phyloP scores from a whole-genome alignment of 148 eudicot genomes.

The Fagopyrum tataricum region DNA sequence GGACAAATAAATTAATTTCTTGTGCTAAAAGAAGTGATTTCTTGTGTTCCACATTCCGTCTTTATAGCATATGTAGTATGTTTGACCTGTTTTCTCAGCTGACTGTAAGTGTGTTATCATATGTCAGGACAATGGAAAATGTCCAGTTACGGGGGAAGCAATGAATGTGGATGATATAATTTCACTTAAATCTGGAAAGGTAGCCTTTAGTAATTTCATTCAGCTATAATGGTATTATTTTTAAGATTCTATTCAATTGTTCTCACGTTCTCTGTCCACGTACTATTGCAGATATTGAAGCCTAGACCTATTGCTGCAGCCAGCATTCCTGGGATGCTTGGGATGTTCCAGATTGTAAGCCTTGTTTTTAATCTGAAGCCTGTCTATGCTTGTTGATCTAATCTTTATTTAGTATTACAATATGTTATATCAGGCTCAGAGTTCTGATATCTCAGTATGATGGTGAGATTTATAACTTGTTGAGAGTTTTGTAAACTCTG shows the following conservation, averaged over 20 bases:
- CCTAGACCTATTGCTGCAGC: conserved; percentile 95
- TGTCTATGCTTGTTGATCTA: not conserved
- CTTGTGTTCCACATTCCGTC: no score
- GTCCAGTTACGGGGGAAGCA: conserved; percentile 88
- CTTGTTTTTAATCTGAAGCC: no score
- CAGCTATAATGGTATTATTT: not conserved
- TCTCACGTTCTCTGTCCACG: not conserved
- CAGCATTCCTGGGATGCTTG: conserved; percentile 98
- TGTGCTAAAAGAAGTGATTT: no score
- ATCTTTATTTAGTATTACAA: not conserved
- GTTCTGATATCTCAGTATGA: no score
- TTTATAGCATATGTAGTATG: no score
- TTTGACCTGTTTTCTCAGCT: not conserved
- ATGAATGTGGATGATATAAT: conserved; percentile 72
- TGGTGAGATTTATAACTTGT: not conserved
- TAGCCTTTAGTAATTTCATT: conserved; percentile 13
- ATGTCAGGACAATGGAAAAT: conserved; percentile 83
- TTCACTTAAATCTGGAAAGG: conserved; percentile 84
- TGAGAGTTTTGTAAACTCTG: no score
- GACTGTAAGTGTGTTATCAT: not conserved
- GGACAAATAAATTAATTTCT: no score
- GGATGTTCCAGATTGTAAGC: conserved; percentile 95
- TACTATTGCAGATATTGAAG: conserved; percentile 75
- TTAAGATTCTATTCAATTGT: not conserved
- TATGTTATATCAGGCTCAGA: not conserved